A percentile compares a stretch with the other conserved stretches of the same genome.
These are phyloP conservation scores for Helotiales sp. DNA, from an alignment of 2,329 filamentous ascomycete species.

Conservation along the genomic window DNA sequence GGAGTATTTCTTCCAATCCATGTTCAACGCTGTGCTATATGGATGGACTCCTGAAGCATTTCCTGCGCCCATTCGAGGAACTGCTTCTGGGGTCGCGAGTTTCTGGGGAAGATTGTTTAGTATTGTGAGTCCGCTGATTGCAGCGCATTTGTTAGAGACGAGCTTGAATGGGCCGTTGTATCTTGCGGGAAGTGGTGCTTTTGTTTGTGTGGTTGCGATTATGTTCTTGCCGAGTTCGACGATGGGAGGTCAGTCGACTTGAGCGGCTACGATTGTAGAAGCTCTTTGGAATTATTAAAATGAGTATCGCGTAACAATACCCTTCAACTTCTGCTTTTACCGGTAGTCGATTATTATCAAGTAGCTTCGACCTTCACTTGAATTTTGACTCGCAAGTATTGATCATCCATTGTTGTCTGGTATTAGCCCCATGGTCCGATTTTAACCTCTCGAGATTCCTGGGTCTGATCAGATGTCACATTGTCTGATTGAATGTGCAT, in stretches of 20 bases:
- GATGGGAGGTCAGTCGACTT: conserved; percentile 18
- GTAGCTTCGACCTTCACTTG: too few species aligned
- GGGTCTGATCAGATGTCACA: too few species aligned
- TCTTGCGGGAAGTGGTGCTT: conserved; percentile 58
- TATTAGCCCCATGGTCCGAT: too few species aligned
- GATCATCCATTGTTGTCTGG: too few species aligned
- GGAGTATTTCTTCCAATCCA: conserved; percentile 43
- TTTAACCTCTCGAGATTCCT: too few species aligned
- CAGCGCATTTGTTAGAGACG: conserved; percentile 49
- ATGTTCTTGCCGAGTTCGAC: conserved; percentile 49
- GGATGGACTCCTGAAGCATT: conserved; percentile 36
- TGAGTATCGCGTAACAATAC: too few species aligned
- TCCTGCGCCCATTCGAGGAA: conserved; percentile 55
- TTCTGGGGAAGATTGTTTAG: conserved; percentile 64
- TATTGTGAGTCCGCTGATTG: conserved; percentile 62
- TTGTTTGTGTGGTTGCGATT: conserved; percentile 58
- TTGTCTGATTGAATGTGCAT: too few species aligned
- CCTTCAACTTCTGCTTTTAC: too few species aligned
- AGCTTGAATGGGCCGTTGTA: conserved; percentile 58
- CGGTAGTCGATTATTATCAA: too few species aligned
- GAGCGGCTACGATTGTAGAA: not conserved
- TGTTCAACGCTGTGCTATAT: conserved; percentile 37
- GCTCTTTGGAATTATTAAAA: too few species aligned
- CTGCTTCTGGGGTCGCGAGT: conserved; percentile 59
- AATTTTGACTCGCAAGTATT: too few species aligned